phyloP scores from a whole-genome alignment of 345 rosid species.

The Citrus trifoliata region DNA sequence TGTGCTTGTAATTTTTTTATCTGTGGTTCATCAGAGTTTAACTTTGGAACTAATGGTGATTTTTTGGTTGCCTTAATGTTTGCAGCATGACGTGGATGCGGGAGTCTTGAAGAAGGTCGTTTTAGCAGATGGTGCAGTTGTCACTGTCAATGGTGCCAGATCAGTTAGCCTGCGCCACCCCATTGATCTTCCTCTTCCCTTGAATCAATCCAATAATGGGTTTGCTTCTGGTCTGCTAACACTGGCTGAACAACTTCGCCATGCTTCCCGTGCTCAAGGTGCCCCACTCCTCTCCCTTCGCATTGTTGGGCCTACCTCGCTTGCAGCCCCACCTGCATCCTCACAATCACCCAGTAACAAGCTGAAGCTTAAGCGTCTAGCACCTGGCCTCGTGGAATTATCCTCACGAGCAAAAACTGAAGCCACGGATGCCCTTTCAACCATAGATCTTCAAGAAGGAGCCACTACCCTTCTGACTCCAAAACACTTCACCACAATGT shows the following conservation, averaged over 20 bases:
- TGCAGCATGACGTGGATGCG: slow-evolving; percentile 98
- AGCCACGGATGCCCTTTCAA: slow-evolving; percentile 32
- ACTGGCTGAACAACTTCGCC: slow-evolving; percentile 78
- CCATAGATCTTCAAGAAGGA: slow-evolving; percentile 31
- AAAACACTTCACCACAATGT: slow-evolving; percentile 70
- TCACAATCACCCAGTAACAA: slow-evolving; percentile 42
- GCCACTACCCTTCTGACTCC: slow-evolving; percentile 61
- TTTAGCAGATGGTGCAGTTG: slow-evolving; percentile 87
- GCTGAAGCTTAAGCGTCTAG: slow-evolving; percentile 88
- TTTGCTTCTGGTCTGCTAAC: slow-evolving; percentile 88
- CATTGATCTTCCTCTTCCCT: slow-evolving; percentile 74
- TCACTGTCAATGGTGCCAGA: slow-evolving; percentile 92
- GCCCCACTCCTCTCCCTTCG: slow-evolving; percentile 75
- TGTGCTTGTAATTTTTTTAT: not conserved
- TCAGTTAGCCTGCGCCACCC: slow-evolving; percentile 91
- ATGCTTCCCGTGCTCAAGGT: slow-evolving; percentile 36
- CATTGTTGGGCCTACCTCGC: slow-evolving; percentile 84
- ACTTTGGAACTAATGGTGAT: not conserved
- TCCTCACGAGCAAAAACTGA: slow-evolving; percentile 44
- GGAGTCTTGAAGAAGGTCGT: slow-evolving; percentile 89
- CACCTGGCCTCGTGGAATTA: slow-evolving; percentile 84
- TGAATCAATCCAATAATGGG: slow-evolving; percentile 51
- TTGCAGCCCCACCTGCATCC: slow-evolving; percentile 53
- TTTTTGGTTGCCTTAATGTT: slow-evolving; percentile 15
- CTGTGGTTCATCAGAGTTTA: not conserved